Percentiles rank a stretch among this genome's conserved stretches.
Conservation (phyloP, 345 rosid species). For the Murraya paniculata region DNA sequence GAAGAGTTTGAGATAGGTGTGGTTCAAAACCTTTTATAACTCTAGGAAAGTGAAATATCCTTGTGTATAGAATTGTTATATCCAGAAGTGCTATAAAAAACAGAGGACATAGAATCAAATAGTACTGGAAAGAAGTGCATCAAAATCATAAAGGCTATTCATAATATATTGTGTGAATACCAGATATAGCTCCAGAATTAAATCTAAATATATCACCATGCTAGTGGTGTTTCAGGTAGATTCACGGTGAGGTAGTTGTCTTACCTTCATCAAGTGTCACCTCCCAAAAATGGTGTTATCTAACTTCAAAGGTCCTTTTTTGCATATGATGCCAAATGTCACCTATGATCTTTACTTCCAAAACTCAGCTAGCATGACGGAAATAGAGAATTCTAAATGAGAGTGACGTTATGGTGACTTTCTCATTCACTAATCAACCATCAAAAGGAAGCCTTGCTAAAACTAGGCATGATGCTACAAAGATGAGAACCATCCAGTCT, state of each 20-base stretch:
- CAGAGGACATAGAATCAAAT: not conserved
- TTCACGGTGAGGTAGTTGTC: not conserved
- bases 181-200: not conserved
- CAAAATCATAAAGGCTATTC: not conserved
- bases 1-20: not conserved
- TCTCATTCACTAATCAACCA: not conserved
- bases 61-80: slow-evolving; percentile 22
- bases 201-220: not conserved
- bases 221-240: not conserved
- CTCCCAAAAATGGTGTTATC: not conserved
- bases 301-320: not conserved
- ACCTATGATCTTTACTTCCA: not conserved
- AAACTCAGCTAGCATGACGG: not conserved
- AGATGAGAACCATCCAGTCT: too few relatives aligned
- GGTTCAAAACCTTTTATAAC: slow-evolving; percentile 9
- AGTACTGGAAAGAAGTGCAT: not conserved
- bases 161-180: not conserved
- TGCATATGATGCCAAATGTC: not conserved
- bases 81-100: not conserved
- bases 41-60: slow-evolving; percentile 16
- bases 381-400: not conserved
- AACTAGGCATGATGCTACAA: not conserved
- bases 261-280: not conserved
- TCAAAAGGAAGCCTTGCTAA: not conserved
- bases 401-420: not conserved